Base-by-base conservation (phyloP, 345 rosid species). In the Populus nigra region DNA sequence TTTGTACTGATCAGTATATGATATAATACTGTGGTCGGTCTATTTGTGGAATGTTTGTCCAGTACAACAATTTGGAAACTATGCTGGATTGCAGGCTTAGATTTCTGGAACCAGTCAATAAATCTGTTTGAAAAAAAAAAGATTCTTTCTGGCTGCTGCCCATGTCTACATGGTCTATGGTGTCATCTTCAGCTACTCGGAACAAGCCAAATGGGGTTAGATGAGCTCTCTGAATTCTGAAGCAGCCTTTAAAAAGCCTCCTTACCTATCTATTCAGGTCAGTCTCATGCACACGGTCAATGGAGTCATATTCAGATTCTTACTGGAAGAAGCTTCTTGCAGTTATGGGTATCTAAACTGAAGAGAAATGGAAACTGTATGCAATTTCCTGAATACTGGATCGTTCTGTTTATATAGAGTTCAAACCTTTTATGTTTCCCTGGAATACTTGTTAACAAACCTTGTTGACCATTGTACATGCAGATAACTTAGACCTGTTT, bases 191-290 rank as follows among this genome's bases (percentile, higher is more conserved):
- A 27, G 27, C 27, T 65, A 27, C 49, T 50, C 65, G 39, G 65
- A 63, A 7, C 41, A 10, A 23, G 41, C 31, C 38, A 41, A 61
- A 27, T 20, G 17, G 1, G 17, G 75, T 49, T 47, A 41, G 20
- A 25, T 45, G 47, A 43, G 76, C 39, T 38, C 18, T 65, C 59
- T 39, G 65, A 39, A 59, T 55, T 55, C 61, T 55, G 61, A 55
- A 55, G 31, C 23, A n/a, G 17, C 47, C 12, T 13, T 72, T 7
- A 57, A 55, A 65, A 41, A 41, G 13, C 45, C 45, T 7, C 18
- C n/a, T 50, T 57, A 16, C 22, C 27, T 69, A 29, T 11, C 20
- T 71, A 7, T 61, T 76, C 71, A 65, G 85, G 80, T 69, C 23
- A 76, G 78, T 63, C 33, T 31, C n/a, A 17, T 9, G 17, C 47